Evolutionary conservation across 257 asterid genomes (phyloP).

Genomic region (Thymus mandschuricus): DNA sequence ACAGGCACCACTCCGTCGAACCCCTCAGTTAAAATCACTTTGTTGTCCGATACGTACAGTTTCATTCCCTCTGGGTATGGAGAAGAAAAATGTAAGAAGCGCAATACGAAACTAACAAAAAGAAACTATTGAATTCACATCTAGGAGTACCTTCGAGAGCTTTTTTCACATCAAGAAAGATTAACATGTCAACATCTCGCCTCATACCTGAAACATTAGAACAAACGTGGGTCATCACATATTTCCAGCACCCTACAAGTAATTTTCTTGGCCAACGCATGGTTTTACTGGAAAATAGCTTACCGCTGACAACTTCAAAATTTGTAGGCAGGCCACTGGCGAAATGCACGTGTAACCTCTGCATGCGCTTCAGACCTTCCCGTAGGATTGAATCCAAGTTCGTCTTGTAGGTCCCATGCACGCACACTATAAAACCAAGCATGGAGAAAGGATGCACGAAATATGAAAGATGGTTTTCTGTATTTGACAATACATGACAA

Average conservation of each 20-base stretch:
- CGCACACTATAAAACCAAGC: slow-evolving; percentile 59
- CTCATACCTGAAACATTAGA: slow-evolving; percentile 71
- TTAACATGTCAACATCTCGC: slow-evolving; percentile 64
- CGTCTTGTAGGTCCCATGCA: slow-evolving; percentile 87
- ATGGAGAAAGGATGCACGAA: not conserved
- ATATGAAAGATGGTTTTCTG: slow-evolving; percentile 2
- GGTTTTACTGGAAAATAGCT: slow-evolving; percentile 28
- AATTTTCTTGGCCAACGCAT: not conserved
- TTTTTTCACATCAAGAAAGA: slow-evolving; percentile 80
- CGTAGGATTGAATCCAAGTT: slow-evolving; percentile 75
- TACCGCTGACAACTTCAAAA: slow-evolving; percentile 88
- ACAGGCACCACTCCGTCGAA: slow-evolving; percentile 78
- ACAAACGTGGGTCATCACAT: not conserved
- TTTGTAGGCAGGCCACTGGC: slow-evolving; percentile 91
- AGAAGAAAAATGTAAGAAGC: slow-evolving; percentile 19
- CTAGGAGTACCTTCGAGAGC: slow-evolving; percentile 78
- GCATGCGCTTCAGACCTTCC: slow-evolving; percentile 90
- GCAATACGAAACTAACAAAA: slow-evolving; percentile 10
- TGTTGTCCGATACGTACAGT: slow-evolving; percentile 83
- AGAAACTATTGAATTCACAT: not conserved
- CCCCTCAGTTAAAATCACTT: slow-evolving; percentile 92
- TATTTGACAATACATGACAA: slow-evolving; percentile 13
- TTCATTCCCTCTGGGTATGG: slow-evolving; percentile 81
- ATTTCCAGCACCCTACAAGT: no score
- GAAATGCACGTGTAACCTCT: slow-evolving; percentile 91